Base-by-base conservation (phyloP, 495 filamentous ascomycete genomes). In the Bacidia rubella region DNA sequence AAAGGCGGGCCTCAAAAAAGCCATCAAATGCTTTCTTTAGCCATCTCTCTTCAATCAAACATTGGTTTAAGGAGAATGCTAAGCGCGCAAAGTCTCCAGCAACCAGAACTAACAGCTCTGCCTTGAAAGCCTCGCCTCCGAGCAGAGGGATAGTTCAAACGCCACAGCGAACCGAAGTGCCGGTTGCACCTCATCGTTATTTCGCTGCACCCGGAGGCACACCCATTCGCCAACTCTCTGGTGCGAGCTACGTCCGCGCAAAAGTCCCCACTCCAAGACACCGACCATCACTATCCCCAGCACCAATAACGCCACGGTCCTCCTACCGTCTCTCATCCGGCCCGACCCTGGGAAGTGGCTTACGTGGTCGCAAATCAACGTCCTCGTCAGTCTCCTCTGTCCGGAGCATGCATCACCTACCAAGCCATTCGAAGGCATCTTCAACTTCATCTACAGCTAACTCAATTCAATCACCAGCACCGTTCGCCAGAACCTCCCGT, bases 321-420 rank as follows among this genome's bases (percentile, higher is more conserved):
- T 89, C 86, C 2, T 83, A 90, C 57, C 78, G 90, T 26, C 85
- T 85, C 21, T 72, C 77, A 41, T 81, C 81, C 7, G 78, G 76
- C 21, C 47, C 47, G 1, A n/a, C n/a, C n/a, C n/a, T n/a, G n/a
- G n/a, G n/a, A n/a, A 2, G 19, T 50, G 87, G 85, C 40, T 74
- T 97, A 19, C 80, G 90, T 39, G 93, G 92, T 26, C 79, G 92
- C 54, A 97, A 95, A 65, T 96, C 90, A 2, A 97, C 92, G 2
- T 96, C 90, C 3, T 95, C 89, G 2, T 97, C 92, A 10, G 80
- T 98, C 20, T 95, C 87, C 15, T 95, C 88, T 0, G 82, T 97
- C 55, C 82, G 90, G 42, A 92, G 85, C 42, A 86, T 97, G 59
- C 89, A 94, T 60, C 87, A 93, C 50, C 65, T 64, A 48, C 89